Base-by-base conservation (phyloP, 2,329 filamentous ascomycete genomes). In the Cladosporium sp. region DNA sequence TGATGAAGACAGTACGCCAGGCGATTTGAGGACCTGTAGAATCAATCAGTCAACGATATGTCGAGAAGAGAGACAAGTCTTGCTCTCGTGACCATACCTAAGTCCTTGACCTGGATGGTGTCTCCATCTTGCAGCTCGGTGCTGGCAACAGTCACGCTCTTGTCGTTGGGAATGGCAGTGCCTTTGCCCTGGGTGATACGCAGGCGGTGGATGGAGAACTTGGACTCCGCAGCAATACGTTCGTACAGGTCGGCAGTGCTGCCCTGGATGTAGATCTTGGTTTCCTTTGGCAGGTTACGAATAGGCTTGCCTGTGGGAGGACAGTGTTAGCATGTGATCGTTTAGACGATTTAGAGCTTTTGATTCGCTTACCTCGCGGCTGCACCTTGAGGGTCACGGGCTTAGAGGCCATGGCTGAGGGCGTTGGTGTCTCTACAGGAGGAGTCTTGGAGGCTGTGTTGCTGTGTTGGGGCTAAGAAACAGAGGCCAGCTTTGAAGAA, bases 1-100 rank as follows among this genome's bases (percentile, higher is more conserved):
- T 89, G 69, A 97, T 82, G 83, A 94, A 99, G 78, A 98, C 94
- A 67, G 92, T 95, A 69, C 88, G 89, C 95, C 95, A 99, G 68
- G 88, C 88, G 65, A 97, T 90, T 79, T 99, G 95, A 58, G 89
- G 87, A 18, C 95, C 93, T 96, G 69, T 46, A 37, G 21, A 59
- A 55, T 21, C 2, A 1, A n/a, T 29, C 11, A 46, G 56, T 59
- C 37, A 29, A 46, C 12, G 28, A 16, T 12, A 11, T 12, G 46
- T 67, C 33, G 50, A 14, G 3, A 33, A 33, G 6, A 33, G 26
- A 66, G 40, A 50, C 21, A 12, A 10, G 28, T 55, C 35, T 44
- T 35, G 55, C 46, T n/a, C 40, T 21, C n/a, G 40, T 46, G 40
- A 55, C 67, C 85, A 62, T 85, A 94, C 93, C 95, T 33, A 99